Base-by-base conservation (phyloP, 352 stramenopile species). In the Phytophthora parvispora region DNA sequence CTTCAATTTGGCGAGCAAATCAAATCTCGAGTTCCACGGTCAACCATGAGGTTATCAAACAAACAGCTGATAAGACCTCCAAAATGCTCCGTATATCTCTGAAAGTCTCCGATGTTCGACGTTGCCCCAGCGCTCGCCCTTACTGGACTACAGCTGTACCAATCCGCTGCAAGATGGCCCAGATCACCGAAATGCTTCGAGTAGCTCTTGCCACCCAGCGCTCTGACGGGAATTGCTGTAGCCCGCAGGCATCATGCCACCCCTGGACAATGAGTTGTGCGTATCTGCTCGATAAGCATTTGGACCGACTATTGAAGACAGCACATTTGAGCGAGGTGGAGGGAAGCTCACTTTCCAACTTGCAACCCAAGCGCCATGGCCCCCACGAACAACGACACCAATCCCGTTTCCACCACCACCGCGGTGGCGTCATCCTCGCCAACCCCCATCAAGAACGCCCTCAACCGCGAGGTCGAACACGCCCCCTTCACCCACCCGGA, bases 401-500 rank as follows among this genome's bases (percentile, higher is more conserved):
- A 6, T n/a, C 16, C 31, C 28, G 9, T 25, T 31, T 24, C 54
- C 10, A 9, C 53, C 7, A 9, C 28, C 9, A 6, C 54, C 16
- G 42, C 36, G 1, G 2, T 31, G 13, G 31, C 20, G 22, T 9
- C 24, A 15, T 16, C 50, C 25, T 10, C 20, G 16, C 38, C 47
- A 7, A 51, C 53, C 36, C 64, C 48, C 28, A 64, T 74, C 47
- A 74, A 74, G 59, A 77, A 77, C 60, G 70, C 70, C 1, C 70
- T 77, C 24, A 52, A 49, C 18, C 54, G 50, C 27, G 65, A 74
- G 7, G 48, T 67, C 38, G 43, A 66, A 4, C 64, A 71, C 18
- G 38, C 64, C 1, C 48, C 38, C 4, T 57, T 71, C 49, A 64
- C 58, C 24, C 64, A 71, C 48, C 64, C 36, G 6, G 64, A 71